Base-by-base conservation (phyloP, 495 filamentous ascomycete genomes). In the Penicillium manginii region DNA sequence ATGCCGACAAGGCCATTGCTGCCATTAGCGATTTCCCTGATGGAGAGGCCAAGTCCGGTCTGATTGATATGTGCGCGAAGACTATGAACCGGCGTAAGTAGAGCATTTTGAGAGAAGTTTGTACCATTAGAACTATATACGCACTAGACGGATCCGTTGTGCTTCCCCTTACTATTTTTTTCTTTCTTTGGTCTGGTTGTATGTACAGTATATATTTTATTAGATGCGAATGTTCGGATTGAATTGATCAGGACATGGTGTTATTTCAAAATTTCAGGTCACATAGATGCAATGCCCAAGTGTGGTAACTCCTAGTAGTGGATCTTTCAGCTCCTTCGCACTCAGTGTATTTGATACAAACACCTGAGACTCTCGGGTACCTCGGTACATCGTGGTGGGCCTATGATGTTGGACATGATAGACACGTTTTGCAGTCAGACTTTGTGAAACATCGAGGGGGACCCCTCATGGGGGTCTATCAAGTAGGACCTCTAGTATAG, bases 61-160 rank as follows among this genome's bases (percentile, higher is more conserved):
- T 98, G 52, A 82, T 94, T 62, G 91, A 97, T 59, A 96, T 98
- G 89, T 93, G 92, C 61, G 83, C 87, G 66, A 96, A 96, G 78
- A 91, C 92, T 2, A 83, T 97, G 78, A 89, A 91, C 68, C 83
- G 94, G 65, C 83, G 91, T 67, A 96, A 96, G 70, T 98, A 83
- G 42, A 57, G 29, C 12, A 12, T 26, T 21, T 26, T 43, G 37
- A 17, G 17, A 39, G 35, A 48, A n/a, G 6, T 48, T n/a, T 57
- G 57, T 57, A 61, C 46, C 52, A 52, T 58, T 68, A 61, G 66
- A 66, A 61, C 63, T 52, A 68, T 68, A 70, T 50, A 39, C 52
- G 32, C 50, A 43, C 50, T 57, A 59, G 50, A 48, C 37, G 50
- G 54, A 54, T 56, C 58, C 39, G 18, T 43, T 47, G 18, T 42